Percentiles rank a stretch among this genome's conserved stretches.
These are phyloP conservation scores for Candida sojae DNA, from an alignment of 1,139 yeast genomes.

Conservation along the genomic window DNA sequence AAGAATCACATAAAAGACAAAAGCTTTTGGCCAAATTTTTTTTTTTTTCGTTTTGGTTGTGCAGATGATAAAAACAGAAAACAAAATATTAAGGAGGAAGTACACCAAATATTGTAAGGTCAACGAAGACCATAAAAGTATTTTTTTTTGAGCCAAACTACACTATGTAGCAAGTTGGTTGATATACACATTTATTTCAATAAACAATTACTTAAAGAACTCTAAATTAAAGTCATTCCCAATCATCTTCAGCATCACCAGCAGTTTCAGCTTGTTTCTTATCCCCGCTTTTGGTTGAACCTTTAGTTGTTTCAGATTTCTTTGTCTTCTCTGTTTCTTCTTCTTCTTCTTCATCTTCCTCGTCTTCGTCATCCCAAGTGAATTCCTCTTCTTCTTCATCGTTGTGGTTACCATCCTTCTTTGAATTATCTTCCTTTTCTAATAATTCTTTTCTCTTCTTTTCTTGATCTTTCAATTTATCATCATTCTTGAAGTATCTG, in stretches of 20 bases:
- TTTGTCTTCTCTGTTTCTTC: constrained; percentile 16
- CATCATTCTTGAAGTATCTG: constrained; percentile 61
- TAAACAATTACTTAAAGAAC: background rate
- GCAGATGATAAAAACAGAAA: too few relatives aligned
- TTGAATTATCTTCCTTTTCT: constrained; percentile 28
- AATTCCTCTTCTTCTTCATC: constrained; percentile 51
- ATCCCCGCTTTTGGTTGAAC: constrained; percentile 1
- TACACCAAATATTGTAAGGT: background rate
- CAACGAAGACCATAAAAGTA: too few relatives aligned
- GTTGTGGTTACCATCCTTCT: constrained; percentile 32
- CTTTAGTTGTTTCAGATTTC: background rate
- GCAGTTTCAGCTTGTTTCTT: constrained; percentile 10
- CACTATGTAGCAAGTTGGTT: background rate
- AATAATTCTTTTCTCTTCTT: constrained; percentile 64
- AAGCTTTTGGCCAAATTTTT: background rate
- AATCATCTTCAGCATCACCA: constrained; percentile 55
- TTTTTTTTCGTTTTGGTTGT: background rate
- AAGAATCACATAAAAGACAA: background rate
- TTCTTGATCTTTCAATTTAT: constrained; percentile 62
- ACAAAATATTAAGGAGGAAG: too few relatives aligned
- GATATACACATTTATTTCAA: background rate
- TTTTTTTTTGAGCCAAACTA: background rate
- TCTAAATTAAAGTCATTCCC: constrained; percentile 33
- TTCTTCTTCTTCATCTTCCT: constrained; percentile 42
- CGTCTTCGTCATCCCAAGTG: constrained; percentile 65